Base-by-base conservation (phyloP, 140 eudicot species). In the Stevia rebaudiana region DNA sequence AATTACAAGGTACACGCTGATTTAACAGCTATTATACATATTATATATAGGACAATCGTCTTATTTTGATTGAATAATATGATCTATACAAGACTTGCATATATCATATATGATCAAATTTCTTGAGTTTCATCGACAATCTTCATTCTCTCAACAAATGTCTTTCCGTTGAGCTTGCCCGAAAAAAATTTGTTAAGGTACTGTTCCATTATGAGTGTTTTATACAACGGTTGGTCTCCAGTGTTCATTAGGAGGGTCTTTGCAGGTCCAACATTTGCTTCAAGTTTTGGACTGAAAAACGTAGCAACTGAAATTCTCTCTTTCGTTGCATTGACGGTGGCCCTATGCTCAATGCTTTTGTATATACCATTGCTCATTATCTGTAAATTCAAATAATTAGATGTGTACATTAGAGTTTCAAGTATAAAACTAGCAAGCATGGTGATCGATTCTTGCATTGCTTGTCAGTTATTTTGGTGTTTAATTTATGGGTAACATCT, bases 311-410 rank as follows among this genome's bases (percentile, higher is more conserved):
- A 53, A 3, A 79, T 58, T 67, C 84, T 71, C 69, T 79, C 84
- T 67, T 46, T 65, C 4, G 51, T 70, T 1, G 41, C 25, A 52
- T 82, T 82, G 36, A 82, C 84, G 1, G 69, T 60, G 10, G 84
- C 88, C 31, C 84, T 71, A 71, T 82, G 88, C 75, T 82, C 88
- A 5, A 72, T 62, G 77, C 88, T 82, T 35, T 72, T 71, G 67
- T 59, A 79, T 3, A 72, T 10, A 23, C 88, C 88, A 33, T 82
- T 82, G 75, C 84, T 82, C 12, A 82, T 1, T 47, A 82, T 79
- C 88, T 82, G 73, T 72, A 61, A 19, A 62, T 0, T 25, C 28
- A 61, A n/a, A n/a, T n/a, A n/a, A n/a, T n/a, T n/a, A n/a, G n/a
- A n/a, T n/a, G n/a, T n/a, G n/a, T n/a, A n/a, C n/a, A n/a, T n/a